A percentile compares a stretch with the other conserved stretches of the same genome.
phyloP scores from a whole-genome alignment of 176 grass and related monocot genomes.

The Zizania latifolia region DNA sequence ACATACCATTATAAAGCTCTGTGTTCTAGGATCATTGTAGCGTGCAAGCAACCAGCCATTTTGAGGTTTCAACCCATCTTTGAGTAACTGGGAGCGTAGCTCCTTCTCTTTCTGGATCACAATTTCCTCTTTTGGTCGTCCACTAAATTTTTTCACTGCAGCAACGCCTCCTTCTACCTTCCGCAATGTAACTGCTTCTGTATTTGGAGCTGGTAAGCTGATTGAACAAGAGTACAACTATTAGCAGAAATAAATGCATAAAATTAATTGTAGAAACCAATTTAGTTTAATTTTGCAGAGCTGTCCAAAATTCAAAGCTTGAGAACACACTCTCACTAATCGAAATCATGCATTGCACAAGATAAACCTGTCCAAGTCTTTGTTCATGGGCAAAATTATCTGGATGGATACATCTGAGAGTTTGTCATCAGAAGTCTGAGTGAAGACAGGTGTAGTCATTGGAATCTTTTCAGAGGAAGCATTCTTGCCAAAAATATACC shows the following conservation, averaged over 20 bases:
- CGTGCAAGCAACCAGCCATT: conserved; percentile 81
- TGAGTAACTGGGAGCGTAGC: conserved; percentile 48
- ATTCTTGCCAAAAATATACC: conserved; percentile 93
- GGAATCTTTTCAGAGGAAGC: conserved; percentile 79
- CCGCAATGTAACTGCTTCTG: conserved; percentile 54
- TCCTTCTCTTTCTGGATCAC: conserved; percentile 55
- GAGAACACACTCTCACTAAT: not conserved
- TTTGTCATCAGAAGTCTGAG: conserved; percentile 59
- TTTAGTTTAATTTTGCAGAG: not conserved
- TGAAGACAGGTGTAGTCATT: conserved; percentile 95
- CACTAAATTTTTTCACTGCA: conserved; percentile 76
- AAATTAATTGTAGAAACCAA: not conserved
- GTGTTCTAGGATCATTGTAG: conserved; percentile 98
- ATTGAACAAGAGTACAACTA: conserved; percentile 10
- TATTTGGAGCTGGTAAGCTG: conserved; percentile 68
- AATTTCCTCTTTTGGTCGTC: conserved; percentile 64
- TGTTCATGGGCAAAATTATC: conserved; percentile 62
- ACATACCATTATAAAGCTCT: conserved; percentile 85
- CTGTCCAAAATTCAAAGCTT: not conserved
- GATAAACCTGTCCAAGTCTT: conserved; percentile 61
- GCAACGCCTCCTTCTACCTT: conserved; percentile 52
- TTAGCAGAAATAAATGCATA: conserved; percentile 8
- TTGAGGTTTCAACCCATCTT: conserved; percentile 62
- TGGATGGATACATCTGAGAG: conserved; percentile 78
- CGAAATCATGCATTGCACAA: not conserved